Evolutionary conservation across 2,329 filamentous ascomycete species (phyloP).

Genomic region (Trichoderma sp.): DNA sequence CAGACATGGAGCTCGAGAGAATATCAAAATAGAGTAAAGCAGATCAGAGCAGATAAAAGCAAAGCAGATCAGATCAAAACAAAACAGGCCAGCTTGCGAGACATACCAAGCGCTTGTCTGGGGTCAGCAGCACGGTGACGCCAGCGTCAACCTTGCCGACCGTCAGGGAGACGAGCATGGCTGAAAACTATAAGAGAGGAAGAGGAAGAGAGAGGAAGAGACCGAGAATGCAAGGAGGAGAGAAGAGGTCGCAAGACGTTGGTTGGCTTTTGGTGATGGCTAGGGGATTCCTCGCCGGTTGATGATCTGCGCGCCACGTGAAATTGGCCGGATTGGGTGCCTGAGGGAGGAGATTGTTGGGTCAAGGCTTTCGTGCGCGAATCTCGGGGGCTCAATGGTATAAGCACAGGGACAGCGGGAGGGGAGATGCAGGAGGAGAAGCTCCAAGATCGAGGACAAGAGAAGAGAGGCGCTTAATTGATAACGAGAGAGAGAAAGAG

Average conservation of each 20-base stretch:
- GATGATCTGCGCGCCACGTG: not conserved
- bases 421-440: not conserved
- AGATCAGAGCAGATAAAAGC: not conserved
- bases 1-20: not conserved
- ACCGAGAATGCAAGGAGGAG: not conserved
- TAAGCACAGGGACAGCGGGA: not conserved
- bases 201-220: not conserved
- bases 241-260: not conserved
- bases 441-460: not conserved
- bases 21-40: not conserved
- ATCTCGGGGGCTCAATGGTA: not conserved
- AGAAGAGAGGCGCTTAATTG: not conserved
- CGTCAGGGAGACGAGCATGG: slow-evolving; percentile 94
- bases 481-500: not conserved
- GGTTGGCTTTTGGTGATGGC: not conserved
- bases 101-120: slow-evolving; percentile 91
- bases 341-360: not conserved
- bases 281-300: not conserved
- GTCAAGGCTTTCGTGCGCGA: not conserved
- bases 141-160: slow-evolving; percentile 99
- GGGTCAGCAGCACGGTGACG: slow-evolving; percentile 92
- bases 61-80: not conserved
- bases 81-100: slow-evolving; percentile 22
- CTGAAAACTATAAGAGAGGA: not conserved
- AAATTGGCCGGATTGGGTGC: not conserved